These are phyloP conservation scores for Conidiobolus incongruus DNA, from an alignment of 371 early-diverging fungal species.

Conservation along the genomic window DNA sequence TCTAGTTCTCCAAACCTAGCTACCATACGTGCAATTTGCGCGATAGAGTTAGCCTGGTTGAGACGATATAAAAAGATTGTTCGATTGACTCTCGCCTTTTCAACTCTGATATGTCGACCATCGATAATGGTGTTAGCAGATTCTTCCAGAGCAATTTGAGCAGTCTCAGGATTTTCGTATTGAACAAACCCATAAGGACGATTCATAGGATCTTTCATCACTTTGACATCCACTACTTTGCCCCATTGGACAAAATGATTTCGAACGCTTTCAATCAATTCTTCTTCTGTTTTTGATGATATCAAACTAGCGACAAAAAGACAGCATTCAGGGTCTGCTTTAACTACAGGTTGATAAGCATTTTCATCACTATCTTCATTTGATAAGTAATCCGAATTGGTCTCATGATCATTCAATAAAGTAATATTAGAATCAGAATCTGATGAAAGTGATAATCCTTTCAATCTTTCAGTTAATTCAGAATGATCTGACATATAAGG, in stretches of 20 bases:
- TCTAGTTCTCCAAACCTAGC: conserved; percentile 42
- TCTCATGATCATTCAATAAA: too few relatives aligned
- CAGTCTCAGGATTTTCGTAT: conserved; percentile 33
- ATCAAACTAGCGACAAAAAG: conserved; percentile 40
- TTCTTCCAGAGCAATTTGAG: conserved; percentile 32
- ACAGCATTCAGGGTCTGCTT: conserved; percentile 26
- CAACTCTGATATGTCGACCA: conserved; percentile 54
- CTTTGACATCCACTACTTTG: conserved; percentile 39
- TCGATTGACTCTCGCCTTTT: conserved; percentile 63
- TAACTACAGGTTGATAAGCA: too few relatives aligned
- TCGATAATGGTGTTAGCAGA: conserved; percentile 43
- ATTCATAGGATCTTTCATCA: conserved; percentile 45
- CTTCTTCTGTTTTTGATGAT: conserved; percentile 25
- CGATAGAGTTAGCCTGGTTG: conserved; percentile 12
- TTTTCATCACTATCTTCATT: too few relatives aligned
- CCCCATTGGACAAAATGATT: conserved; percentile 49
- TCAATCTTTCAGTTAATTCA: too few relatives aligned
- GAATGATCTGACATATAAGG: too few relatives aligned
- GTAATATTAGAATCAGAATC: too few relatives aligned
- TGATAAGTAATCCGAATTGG: too few relatives aligned
- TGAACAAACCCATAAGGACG: conserved; percentile 79
- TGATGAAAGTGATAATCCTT: too few relatives aligned
- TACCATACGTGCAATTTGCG: conserved; percentile 13
- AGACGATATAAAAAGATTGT: conserved; percentile 39
- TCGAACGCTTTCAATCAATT: conserved; percentile 30